Base-by-base conservation (phyloP, 2,329 filamentous ascomycete species). In the Aureobasidium melanogenum region DNA sequence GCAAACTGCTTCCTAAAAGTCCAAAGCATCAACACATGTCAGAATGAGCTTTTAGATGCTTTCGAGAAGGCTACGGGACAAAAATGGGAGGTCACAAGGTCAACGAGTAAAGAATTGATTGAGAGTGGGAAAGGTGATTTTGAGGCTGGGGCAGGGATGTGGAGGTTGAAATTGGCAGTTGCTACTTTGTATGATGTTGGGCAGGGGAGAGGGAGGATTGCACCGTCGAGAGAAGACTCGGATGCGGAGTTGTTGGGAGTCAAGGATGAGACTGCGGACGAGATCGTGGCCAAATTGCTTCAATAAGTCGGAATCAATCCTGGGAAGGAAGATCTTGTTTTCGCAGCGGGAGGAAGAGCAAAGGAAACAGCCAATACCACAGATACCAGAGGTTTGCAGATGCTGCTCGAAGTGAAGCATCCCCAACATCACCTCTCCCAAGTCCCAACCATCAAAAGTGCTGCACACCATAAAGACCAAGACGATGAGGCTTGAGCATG, bases 1-100 rank as follows among this genome's bases (percentile, higher is more conserved):
- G 77, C 76, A n/a, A 86, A 87, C 69, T 75, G 80, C 64, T 82
- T 83, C 66, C 69, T 87, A 26, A 75, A 75, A 43, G 72, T 85
- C 76, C 79, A 1, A 82, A 80, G 0, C 80, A 84, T 65, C 76
- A 77, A 39, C 76, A 79, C 0, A 34, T 77, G 78, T 0, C 83
- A 85, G 69, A 81, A 82, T 36, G 75, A 85, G 63, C 69, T 87
- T 2, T 68, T 86, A 1, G 69, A 73, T 12, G 66, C 65, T 2
- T 64, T 64, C 22, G 58, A 66, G 36, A 60, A 58, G n/a, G 51
- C 19, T 6, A 63, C 61, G 15, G 63, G 58, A n/a, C 17, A 41
- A 14, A 44, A 60, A 17, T 67, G 65, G 65, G 24, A 61, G 2
- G 54, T 63, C 0, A 14, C 36, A 19, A 44, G 41, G 8, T 34